Conservation (phyloP, 2,329 filamentous ascomycete species). For the Chrysosporium keratinophilum region DNA sequence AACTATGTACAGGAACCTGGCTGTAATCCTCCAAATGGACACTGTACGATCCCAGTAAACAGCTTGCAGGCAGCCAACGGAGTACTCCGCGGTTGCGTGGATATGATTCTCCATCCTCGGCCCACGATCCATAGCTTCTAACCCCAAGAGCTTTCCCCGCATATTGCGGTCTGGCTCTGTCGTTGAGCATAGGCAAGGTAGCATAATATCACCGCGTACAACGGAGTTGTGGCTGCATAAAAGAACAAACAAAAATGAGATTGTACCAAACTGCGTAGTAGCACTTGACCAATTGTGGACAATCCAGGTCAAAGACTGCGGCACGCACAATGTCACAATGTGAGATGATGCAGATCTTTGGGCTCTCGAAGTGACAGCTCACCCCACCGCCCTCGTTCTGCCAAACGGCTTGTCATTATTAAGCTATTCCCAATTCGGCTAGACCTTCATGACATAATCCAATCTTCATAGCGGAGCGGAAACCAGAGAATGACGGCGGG, state of each 20-base stretch:
- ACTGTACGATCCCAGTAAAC: neutral
- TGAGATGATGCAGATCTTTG: neutral
- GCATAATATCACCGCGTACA: neutral
- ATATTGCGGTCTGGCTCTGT: neutral
- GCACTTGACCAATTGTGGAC: neutral
- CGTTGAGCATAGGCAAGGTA: neutral
- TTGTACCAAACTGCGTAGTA: neutral
- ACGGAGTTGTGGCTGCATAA: neutral
- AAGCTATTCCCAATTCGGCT: neutral
- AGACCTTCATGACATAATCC: neutral
- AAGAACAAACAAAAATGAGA: too few relatives aligned
- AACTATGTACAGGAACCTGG: neutral
- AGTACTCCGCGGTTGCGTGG: neutral
- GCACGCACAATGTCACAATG: neutral
- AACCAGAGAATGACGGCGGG: neutral
- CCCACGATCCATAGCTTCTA: neutral
- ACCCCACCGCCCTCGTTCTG: neutral
- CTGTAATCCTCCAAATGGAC: neutral
- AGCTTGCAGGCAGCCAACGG: neutral
- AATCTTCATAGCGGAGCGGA: neutral
- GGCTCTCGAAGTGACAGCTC: neutral
- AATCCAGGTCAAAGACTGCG: neutral
- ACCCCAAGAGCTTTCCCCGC: slow-evolving; percentile 1
- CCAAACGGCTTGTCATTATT: neutral
- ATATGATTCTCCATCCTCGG: neutral